These are phyloP conservation scores for Halophytophthora polymorphica DNA, from an alignment of 352 stramenopile genomes.

Conservation along the genomic window DNA sequence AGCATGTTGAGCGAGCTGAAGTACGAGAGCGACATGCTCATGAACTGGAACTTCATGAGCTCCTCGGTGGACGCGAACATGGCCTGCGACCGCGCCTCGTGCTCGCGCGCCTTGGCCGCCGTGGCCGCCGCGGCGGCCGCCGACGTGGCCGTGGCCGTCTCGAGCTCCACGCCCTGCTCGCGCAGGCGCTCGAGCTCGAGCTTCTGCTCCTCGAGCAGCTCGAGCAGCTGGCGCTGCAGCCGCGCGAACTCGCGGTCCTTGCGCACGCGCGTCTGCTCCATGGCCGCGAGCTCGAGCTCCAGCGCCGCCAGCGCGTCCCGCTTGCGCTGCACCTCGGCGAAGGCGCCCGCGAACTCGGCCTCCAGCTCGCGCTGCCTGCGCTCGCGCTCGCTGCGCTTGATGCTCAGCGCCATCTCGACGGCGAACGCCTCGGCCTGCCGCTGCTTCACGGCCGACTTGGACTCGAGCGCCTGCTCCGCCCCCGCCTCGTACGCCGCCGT, in stretches of 20 bases:
- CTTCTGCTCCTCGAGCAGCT: slow-evolving; percentile 93
- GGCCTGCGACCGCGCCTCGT: slow-evolving; percentile 85
- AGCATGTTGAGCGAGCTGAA: slow-evolving; percentile 96
- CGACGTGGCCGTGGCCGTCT: slow-evolving; percentile 89
- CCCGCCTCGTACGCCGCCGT: slow-evolving; percentile 40
- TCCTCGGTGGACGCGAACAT: slow-evolving; percentile 94
- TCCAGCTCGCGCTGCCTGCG: slow-evolving; percentile 91
- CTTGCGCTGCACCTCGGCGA: slow-evolving; percentile 89
- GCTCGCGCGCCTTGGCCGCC: slow-evolving; percentile 86
- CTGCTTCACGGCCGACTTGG: slow-evolving; percentile 38
- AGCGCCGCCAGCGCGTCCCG: slow-evolving; percentile 73
- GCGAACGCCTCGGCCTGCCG: slow-evolving; percentile 84
- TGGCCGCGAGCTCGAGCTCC: slow-evolving; percentile 88
- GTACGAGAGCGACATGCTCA: slow-evolving; percentile 94
- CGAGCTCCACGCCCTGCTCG: slow-evolving; percentile 90
- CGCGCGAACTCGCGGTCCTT: slow-evolving; percentile 93
- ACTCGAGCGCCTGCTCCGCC: slow-evolving; percentile 49
- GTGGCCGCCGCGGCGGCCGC: slow-evolving; percentile 89
- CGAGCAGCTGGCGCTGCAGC: slow-evolving; percentile 92
- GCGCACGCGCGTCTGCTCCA: slow-evolving; percentile 89
- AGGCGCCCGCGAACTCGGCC: slow-evolving; percentile 89
- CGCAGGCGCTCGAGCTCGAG: slow-evolving; percentile 88
- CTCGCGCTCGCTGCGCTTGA: slow-evolving; percentile 90
- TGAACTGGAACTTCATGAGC: slow-evolving; percentile 97
- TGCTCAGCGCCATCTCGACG: slow-evolving; percentile 91